phyloP scores from a whole-genome alignment of 1,139 yeast genomes.

The Debaryomycetaceae sp. region DNA sequence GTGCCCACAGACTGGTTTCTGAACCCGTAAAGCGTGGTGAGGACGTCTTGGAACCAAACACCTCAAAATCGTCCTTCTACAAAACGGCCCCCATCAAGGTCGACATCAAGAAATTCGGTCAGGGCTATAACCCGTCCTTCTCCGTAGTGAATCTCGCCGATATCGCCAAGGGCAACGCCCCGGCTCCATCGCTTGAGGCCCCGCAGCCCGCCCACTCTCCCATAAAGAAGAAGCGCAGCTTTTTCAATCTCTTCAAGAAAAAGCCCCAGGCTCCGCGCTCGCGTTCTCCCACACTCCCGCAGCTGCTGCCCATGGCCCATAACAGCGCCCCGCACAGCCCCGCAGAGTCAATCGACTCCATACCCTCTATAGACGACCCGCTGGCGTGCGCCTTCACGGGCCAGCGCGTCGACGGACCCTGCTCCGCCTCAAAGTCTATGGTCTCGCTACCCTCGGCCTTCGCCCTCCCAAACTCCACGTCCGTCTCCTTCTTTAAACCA shows the following conservation, averaged over 20 bases:
- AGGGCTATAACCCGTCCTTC: constrained; percentile 29
- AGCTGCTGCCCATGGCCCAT: not conserved
- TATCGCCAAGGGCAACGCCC: constrained; percentile 5
- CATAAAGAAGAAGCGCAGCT: constrained; percentile 7
- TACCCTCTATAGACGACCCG: too few species aligned
- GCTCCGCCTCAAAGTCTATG: constrained; percentile 1
- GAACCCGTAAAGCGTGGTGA: too few species aligned
- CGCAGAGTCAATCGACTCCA: too few species aligned
- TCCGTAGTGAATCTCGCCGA: constrained; percentile 10
- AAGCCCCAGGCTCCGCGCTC: constrained; percentile 7
- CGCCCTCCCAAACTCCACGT: constrained; percentile 37
- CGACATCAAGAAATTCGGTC: constrained; percentile 34
- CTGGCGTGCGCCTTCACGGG: too few species aligned
- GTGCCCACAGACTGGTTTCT: too few species aligned
- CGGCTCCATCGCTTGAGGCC: constrained; percentile 1
- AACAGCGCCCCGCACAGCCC: too few species aligned
- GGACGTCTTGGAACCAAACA: constrained; percentile 1
- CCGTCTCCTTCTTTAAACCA: constrained; percentile 27
- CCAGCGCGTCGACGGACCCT: too few species aligned
- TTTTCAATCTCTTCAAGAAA: constrained; percentile 17
- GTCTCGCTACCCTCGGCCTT: constrained; percentile 23
- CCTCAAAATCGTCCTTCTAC: constrained; percentile 1
- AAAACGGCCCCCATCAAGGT: constrained; percentile 5
- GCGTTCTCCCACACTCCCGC: not conserved
- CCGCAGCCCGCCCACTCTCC: constrained; percentile 1